Percentiles rank a stretch among this genome's conserved stretches.
These are phyloP conservation scores for Russula emetica DNA, from an alignment of 768 basidiomycete genomes.

Conservation along the genomic window DNA sequence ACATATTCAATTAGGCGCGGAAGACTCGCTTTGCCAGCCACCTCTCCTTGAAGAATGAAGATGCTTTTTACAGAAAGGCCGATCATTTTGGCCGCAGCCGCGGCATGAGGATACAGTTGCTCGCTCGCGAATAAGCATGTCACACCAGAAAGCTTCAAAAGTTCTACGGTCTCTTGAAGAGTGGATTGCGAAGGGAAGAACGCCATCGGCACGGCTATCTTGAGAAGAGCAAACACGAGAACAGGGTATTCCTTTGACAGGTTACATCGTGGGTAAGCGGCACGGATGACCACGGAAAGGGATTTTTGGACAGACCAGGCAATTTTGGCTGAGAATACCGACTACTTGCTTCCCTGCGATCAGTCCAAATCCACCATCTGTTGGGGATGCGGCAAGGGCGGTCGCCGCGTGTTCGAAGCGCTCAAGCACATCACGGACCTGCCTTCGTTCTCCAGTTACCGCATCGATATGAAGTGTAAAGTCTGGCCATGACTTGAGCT, in stretches of 20 bases:
- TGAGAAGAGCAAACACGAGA: slow-evolving; percentile 47
- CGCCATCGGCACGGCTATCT: slow-evolving; percentile 48
- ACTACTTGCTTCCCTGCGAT: slow-evolving; percentile 41
- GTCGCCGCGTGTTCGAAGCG: slow-evolving; percentile 54
- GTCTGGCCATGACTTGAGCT: slow-evolving; percentile 36
- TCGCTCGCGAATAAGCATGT: slow-evolving; percentile 55
- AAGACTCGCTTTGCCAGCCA: slow-evolving; percentile 43
- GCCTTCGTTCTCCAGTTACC: slow-evolving; percentile 44
- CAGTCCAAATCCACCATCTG: slow-evolving; percentile 56
- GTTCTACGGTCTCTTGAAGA: slow-evolving; percentile 50
- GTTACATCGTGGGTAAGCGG: not conserved
- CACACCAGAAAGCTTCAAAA: slow-evolving; percentile 44
- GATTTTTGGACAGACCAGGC: slow-evolving; percentile 44
- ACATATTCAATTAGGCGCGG: slow-evolving; percentile 43
- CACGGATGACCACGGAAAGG: not conserved
- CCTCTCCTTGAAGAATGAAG: slow-evolving; percentile 45
- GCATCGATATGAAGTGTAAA: slow-evolving; percentile 55
- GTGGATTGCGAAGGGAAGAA: slow-evolving; percentile 54
- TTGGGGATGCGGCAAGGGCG: slow-evolving; percentile 38
- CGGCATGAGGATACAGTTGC: slow-evolving; percentile 40
- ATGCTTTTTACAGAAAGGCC: slow-evolving; percentile 42
- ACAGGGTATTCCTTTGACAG: slow-evolving; percentile 50
- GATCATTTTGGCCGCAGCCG: slow-evolving; percentile 36
- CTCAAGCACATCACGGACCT: slow-evolving; percentile 47
- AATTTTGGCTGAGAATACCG: slow-evolving; percentile 69